Evolutionary conservation across 371 early-diverging fungal species (phyloP).

Genomic region (Conidiobolus incongruus): DNA sequence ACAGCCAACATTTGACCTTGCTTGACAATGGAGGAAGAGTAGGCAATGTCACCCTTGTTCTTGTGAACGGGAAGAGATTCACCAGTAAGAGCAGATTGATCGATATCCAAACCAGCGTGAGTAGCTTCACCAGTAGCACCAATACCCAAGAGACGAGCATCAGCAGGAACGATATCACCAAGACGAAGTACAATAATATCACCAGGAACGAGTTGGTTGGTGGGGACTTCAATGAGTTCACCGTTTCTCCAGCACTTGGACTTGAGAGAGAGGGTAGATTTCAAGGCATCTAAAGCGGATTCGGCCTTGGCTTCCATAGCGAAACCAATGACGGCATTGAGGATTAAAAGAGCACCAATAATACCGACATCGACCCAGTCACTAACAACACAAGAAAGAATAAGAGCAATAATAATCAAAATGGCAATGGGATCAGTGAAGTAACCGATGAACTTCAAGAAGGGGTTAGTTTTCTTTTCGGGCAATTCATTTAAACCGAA

Average conservation of each 20-base stretch:
- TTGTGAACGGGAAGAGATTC: constrained; percentile 67
- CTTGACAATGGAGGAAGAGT: constrained; percentile 65
- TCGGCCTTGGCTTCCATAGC: too few relatives aligned
- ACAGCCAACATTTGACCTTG: too few relatives aligned
- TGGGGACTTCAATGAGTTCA: constrained; percentile 51
- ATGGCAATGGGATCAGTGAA: too few relatives aligned
- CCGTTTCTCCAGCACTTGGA: constrained; percentile 57
- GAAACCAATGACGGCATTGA: constrained; percentile 79
- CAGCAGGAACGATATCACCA: constrained; percentile 90
- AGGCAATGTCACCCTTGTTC: constrained; percentile 52
- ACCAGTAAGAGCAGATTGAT: too few relatives aligned
- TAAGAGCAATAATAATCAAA: constrained; percentile 58
- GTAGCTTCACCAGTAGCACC: constrained; percentile 59
- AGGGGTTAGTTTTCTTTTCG: constrained; percentile 58
- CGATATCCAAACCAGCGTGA: constrained; percentile 49
- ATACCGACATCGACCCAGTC: constrained; percentile 60
- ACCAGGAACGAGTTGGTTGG: constrained; percentile 61
- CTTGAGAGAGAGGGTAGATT: constrained; percentile 43
- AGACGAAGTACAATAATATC: constrained; percentile 73
- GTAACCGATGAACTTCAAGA: constrained; percentile 72
- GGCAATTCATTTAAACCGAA: constrained; percentile 55
- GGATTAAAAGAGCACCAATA: constrained; percentile 50
- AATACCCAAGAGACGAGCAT: constrained; percentile 66
- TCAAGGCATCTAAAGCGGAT: constrained; percentile 70
- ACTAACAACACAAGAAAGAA: constrained; percentile 41